These are phyloP conservation scores for Leccinum pachyderme DNA, from an alignment of 1,284 basidiomycete species.

Conservation along the genomic window DNA sequence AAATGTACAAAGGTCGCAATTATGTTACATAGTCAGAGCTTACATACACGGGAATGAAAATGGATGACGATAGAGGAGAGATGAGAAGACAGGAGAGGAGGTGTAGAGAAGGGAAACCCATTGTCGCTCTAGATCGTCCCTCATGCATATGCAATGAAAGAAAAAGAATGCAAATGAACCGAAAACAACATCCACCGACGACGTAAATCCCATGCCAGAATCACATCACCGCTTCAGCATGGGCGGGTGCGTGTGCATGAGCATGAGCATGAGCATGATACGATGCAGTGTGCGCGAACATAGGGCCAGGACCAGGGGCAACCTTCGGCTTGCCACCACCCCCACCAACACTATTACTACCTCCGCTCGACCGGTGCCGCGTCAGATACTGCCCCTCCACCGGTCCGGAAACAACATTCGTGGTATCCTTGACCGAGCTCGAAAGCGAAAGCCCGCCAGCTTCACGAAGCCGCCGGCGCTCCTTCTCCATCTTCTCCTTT, in stretches of 20 bases:
- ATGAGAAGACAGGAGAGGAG: not conserved
- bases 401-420: conserved; percentile 20
- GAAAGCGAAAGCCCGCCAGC: conserved; percentile 5
- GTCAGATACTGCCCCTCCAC: conserved; percentile 17
- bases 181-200: not conserved
- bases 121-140: conserved; percentile 27
- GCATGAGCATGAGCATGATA: not conserved
- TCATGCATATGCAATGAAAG: not conserved
- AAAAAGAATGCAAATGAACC: not conserved
- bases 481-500: conserved; percentile 28
- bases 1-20: conserved; percentile 19
- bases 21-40: conserved; percentile 19
- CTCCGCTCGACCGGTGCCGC: conserved; percentile 16
- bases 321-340: conserved; percentile 19
- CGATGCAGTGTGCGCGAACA: not conserved
- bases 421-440: conserved; percentile 31
- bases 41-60: conserved; percentile 9
- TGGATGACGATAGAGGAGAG: not conserved
- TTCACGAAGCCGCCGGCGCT: conserved; percentile 28
- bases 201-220: not conserved
- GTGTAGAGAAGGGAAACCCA: conserved; percentile 1
- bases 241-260: conserved; percentile 1
- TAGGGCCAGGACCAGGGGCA: not conserved
- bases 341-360: conserved; percentile 9
- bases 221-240: conserved; percentile 22